Evolutionary conservation across 2,329 filamentous ascomycete genomes (phyloP), one percentile per base, ranked within the genome.

Genomic region (Microsporum audouinii): DNA sequence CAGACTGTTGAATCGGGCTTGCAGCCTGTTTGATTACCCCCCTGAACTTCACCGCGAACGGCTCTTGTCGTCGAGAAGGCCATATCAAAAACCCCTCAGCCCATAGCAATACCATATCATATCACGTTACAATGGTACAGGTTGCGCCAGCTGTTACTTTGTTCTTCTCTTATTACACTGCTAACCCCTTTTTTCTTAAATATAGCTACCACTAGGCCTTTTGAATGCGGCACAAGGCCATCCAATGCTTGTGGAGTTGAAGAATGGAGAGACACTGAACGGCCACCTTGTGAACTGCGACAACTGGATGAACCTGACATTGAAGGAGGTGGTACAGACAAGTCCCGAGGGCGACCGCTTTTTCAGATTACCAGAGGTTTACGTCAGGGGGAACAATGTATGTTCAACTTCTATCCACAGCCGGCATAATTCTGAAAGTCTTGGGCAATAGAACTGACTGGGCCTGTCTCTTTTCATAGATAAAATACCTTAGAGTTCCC

Each of bases 271-370:
- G 77, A 97, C 94, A 0, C 83, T 99, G 63, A 99, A 97, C 77
- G 94, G 94, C 65, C 91, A 96, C 72, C 81, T 99, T 63, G 88
- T 96, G 74, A 90, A 88, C 75, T 99, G 92, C 84, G 94, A 99
- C 75, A 99, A 92, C 57, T 99, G 94, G 91, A 99, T 99, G 94
- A 99, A 99, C 78, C 79, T 99, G 68, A 97, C 92, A 1, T 78
- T 99, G 67, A 95, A 94, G 76, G 94, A 97, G 75, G 95, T 99
- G 27, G 89, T 97, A 39, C 92, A 97, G 77, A 97, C 94, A 17
- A 96, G 88, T 72, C 86, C 92, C 29, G 92, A 97, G 71, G 94
- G 91, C 65, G 91, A 97, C 76, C 91, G 88, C 72, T 99, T 99
- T 76, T 88, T 90, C 75, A 83, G 90, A 71, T 78, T 99, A 75